Conservation (phyloP, 1,284 basidiomycete genomes). For the Sphaerobolus stellatus region DNA sequence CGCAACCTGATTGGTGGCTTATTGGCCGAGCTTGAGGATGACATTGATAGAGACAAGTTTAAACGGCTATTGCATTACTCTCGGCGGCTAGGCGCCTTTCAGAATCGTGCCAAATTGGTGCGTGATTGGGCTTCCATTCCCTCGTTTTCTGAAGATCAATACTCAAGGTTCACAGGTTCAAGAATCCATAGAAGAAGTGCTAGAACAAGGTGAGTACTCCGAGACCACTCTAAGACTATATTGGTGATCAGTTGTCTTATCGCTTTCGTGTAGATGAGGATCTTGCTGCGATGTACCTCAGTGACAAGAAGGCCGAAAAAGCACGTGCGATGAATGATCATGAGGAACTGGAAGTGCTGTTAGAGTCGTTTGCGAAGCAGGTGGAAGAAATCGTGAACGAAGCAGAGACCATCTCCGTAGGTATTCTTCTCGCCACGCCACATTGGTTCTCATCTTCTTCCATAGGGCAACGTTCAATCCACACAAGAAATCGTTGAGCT, state of each 20-base stretch:
- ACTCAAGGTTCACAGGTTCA: constrained; percentile 59
- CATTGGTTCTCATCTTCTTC: constrained; percentile 5
- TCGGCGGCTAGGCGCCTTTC: constrained; percentile 80
- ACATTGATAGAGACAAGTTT: constrained; percentile 91
- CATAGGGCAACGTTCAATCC: constrained; percentile 85
- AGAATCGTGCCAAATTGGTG: constrained; percentile 83
- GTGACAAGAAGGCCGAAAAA: constrained; percentile 66
- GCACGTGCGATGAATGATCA: constrained; percentile 72
- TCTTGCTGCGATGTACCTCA: constrained; percentile 88
- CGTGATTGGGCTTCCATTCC: constrained; percentile 15
- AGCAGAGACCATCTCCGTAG: constrained; percentile 82
- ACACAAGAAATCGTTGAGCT: constrained; percentile 98
- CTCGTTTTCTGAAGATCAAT: too few species aligned
- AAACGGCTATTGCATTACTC: constrained; percentile 89
- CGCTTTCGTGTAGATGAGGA: constrained; percentile 72
- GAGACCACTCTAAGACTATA: too few species aligned
- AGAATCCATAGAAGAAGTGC: constrained; percentile 84
- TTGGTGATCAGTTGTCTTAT: too few species aligned
- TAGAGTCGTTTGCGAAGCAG: constrained; percentile 94
- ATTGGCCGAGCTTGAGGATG: constrained; percentile 87
- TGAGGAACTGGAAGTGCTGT: constrained; percentile 88
- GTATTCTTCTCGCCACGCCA: constrained; percentile 26
- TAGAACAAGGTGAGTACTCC: constrained; percentile 73
- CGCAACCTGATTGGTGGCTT: constrained; percentile 84
- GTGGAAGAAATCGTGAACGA: constrained; percentile 95